Evolutionary conservation across 495 filamentous ascomycete genomes (phyloP), one percentile per base, ranked within the genome.

Genomic region (Trichoderma orchidacearum): DNA sequence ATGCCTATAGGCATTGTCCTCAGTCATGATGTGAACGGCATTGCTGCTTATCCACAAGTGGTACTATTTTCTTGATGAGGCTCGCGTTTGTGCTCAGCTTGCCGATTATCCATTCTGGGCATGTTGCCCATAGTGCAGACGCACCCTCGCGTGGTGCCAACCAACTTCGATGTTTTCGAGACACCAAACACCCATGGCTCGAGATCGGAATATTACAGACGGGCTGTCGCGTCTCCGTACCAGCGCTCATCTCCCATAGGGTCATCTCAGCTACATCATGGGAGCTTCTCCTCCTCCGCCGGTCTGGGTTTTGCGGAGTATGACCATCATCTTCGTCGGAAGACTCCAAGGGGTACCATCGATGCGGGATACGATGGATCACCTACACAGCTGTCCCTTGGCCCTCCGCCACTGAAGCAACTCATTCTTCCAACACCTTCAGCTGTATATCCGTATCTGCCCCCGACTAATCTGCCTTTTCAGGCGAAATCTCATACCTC

Each of bases 301-400:
- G 13, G 15, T 9, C 28, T 9, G 17, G 15, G 30, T 25, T 21
- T 28, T 5, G 27, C 17, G 27, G 28, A 32, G 27, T 31, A 30
- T 28, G 90, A 96, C 69, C 83, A 97, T 69, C 85, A 89, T 55
- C 75, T 98, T 36, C 80, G 93, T 59, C 82, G 93, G 51, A 98
- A 98, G 66, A 97, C 93, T 8, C 93, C 93, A 9, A 94, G 85
- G 62, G 93, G 93, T 23, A 96, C 90, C 18, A 78, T 98, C 55
- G 87, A 90, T 54, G 91, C 88, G 56, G 92, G 90, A 13, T 98
- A 98, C 64, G 92, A 97, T 78, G 92, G 89, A 11, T 89, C 86
- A 6, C 80, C 84, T 2, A 75, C 83, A 28, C 88, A 93, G 66
- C 82, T 85, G 64, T 80, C 79, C 3, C 80, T 83, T 18, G 86